phyloP scores from a whole-genome alignment of 805 yeast genomes.

The Diddensiella caesifluorescens region DNA sequence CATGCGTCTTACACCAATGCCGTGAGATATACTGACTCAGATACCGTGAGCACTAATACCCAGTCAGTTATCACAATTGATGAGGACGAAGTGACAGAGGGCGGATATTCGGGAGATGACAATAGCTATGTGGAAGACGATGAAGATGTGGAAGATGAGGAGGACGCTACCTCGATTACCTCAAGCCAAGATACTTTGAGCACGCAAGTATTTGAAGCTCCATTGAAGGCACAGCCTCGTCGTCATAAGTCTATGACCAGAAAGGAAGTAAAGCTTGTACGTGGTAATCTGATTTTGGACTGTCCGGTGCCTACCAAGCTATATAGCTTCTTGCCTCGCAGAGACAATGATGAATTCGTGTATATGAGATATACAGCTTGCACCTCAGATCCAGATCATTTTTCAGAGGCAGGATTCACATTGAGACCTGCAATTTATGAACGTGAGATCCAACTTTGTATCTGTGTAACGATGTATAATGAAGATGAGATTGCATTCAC shows the following conservation, averaged over 20 bases:
- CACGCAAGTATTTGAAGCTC: conserved; percentile 24
- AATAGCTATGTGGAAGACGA: conserved; percentile 14
- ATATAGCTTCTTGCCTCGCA: conserved; percentile 74
- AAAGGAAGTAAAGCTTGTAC: conserved; percentile 68
- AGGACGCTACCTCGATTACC: conserved; percentile 7
- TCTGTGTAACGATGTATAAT: conserved; percentile 96
- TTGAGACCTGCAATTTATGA: conserved; percentile 79
- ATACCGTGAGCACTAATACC: not conserved
- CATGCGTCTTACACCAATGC: conserved; percentile 10
- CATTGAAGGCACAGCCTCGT: conserved; percentile 41
- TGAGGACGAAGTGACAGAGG: conserved; percentile 12
- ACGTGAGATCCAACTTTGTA: conserved; percentile 85
- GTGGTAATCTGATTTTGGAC: conserved; percentile 83
- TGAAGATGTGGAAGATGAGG: conserved; percentile 16
- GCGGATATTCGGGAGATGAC: conserved; percentile 13
- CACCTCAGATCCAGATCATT: conserved; percentile 87
- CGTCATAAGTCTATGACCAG: conserved; percentile 64
- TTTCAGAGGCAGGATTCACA: conserved; percentile 72
- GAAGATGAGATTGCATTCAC: conserved; percentile 88
- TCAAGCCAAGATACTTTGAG: conserved; percentile 22
- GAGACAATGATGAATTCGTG: conserved; percentile 88
- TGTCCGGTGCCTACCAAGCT: conserved; percentile 92
- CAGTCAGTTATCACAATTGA: conserved; percentile 14
- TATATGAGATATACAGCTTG: conserved; percentile 98
- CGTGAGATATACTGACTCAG: not conserved